phyloP scores from a whole-genome alignment of 1,284 basidiomycete genomes.

The Porphyrellus sp. region DNA sequence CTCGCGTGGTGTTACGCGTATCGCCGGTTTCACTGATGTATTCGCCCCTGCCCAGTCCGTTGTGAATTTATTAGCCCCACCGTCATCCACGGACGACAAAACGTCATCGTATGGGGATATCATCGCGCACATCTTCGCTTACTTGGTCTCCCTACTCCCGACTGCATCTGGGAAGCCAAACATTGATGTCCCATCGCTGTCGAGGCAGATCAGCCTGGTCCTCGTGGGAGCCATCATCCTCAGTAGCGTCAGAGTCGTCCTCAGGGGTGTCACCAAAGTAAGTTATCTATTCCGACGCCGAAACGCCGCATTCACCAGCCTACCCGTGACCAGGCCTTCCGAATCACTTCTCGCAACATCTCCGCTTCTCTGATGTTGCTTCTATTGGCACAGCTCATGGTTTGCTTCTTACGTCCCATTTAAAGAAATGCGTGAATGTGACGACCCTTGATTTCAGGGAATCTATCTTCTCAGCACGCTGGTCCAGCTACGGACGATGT shows the following conservation, averaged over 20 bases:
- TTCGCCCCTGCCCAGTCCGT: slow-evolving; percentile 43
- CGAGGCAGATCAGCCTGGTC: slow-evolving; percentile 64
- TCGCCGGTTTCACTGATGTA: slow-evolving; percentile 14
- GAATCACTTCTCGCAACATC: slow-evolving; percentile 62
- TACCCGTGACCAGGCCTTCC: slow-evolving; percentile 44
- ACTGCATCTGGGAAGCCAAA: slow-evolving; percentile 16
- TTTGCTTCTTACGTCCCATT: slow-evolving; percentile 34
- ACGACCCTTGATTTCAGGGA: slow-evolving; percentile 43
- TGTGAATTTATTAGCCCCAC: slow-evolving; percentile 53
- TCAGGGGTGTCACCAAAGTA: slow-evolving; percentile 63
- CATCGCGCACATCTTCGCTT: slow-evolving; percentile 54
- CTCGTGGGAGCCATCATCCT: slow-evolving; percentile 73
- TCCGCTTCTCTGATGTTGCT: slow-evolving; percentile 71
- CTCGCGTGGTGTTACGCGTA: slow-evolving; percentile 9
- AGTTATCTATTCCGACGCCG: slow-evolving; percentile 24
- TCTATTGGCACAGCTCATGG: slow-evolving; percentile 75
- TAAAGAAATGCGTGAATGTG: slow-evolving; percentile 1
- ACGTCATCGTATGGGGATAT: slow-evolving; percentile 53
- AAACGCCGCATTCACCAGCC: not conserved
- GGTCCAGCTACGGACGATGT: slow-evolving; percentile 72
- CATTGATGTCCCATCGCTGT: slow-evolving; percentile 45
- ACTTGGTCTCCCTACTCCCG: slow-evolving; percentile 48
- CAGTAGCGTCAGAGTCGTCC: slow-evolving; percentile 62
- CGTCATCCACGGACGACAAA: slow-evolving; percentile 38
- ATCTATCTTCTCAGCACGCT: slow-evolving; percentile 76